Evolutionary conservation across 441 rosid genomes (phyloP), one percentile per base, ranked within the genome.

Genomic region (Adansonia gregorii): DNA sequence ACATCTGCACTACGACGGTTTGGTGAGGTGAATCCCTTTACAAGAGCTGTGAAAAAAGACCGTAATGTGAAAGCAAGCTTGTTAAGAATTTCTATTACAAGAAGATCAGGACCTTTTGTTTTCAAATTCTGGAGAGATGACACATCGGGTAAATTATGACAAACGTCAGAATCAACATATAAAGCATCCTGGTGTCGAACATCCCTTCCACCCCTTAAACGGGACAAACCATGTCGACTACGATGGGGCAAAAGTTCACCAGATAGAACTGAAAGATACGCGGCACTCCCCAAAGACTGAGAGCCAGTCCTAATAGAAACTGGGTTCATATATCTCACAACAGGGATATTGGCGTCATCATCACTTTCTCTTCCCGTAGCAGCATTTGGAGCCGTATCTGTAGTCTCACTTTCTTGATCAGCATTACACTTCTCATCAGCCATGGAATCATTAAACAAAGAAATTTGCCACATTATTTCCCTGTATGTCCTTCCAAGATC

Each of bases 1-100:
- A 89, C 85, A 85, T 96, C 99, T 81, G 90, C 90, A 83, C 99
- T 88, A 31, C 99, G 98, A 68, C 98, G 99, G 81, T 91, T 91
- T 51, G 98, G 95, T 60, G 94, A 90, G 51, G 96, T 93, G 73
- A 92, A 92, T 61, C 97, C 97, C 88, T 96, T 96, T 61, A 96
- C 99, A 85, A 96, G 90, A 65, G 98, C 93, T 46, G 89, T 88
- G 79, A 94, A 94, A 83, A 96, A 94, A 69, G 89, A 77, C 14
- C 98, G 92, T 71, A 94, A 49, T 8, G 98, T 93, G 70, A 87
- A 84, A 72, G 91, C 93, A 87, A 92, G 78, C 87, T 91, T 94
- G 86, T 88, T 90, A 54, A 96, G 85, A 79, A 88, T 91, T 82
- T 96, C 99, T 71, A 56, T 75, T 49, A 86, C 88, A 75, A 92